Evolutionary conservation across 345 rosid genomes (phyloP).

Genomic region (Eucalyptus marginata): DNA sequence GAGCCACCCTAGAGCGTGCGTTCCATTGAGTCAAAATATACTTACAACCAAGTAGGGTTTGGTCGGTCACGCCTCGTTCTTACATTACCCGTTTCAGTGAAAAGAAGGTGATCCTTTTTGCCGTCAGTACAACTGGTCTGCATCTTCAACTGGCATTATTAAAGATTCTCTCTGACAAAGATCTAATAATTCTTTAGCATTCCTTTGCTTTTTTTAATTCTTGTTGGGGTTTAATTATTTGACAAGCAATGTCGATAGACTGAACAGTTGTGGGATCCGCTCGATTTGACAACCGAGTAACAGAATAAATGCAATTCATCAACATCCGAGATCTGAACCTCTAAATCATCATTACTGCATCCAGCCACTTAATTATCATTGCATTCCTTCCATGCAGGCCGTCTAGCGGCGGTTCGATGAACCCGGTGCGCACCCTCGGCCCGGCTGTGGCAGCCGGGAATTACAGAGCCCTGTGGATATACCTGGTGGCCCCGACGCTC

Average conservation of each 20-base stretch:
- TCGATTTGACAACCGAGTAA: neutral
- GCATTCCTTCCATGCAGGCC: conserved; percentile 29
- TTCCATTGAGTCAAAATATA: neutral
- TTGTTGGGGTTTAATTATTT: neutral
- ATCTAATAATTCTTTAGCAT: neutral
- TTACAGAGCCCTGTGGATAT: conserved; percentile 64
- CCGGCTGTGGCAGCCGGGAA: conserved; percentile 96
- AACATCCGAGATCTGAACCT: neutral
- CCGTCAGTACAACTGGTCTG: neutral
- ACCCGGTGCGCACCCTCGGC: conserved; percentile 76
- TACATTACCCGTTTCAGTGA: neutral
- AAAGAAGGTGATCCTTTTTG: neutral
- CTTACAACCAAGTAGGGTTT: neutral
- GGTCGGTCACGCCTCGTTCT: neutral
- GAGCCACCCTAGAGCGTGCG: neutral
- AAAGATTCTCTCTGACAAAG: neutral
- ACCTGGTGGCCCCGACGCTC: conserved; percentile 77
- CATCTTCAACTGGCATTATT: neutral
- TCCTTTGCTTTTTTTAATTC: neutral
- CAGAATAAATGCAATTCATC: neutral
- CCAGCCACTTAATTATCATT: neutral
- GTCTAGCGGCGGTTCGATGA: conserved; percentile 81
- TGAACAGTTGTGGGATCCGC: neutral
- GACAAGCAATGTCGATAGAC: neutral
- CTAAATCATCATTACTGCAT: neutral